Base-by-base conservation (phyloP, 768 basidiomycete genomes). In the Mycena galopus region DNA sequence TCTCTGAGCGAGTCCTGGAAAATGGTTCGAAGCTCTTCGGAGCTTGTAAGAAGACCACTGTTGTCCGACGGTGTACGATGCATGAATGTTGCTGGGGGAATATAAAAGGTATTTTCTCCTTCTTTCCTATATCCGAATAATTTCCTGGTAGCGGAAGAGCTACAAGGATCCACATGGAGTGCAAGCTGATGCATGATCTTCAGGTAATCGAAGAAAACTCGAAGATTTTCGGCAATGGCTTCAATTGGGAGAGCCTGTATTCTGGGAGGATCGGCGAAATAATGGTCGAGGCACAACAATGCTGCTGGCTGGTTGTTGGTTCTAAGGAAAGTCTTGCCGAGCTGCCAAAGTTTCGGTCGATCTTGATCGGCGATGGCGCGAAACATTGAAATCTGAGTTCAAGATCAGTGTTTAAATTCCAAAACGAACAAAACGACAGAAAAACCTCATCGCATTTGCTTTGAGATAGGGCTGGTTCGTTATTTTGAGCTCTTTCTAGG, bases 211-310 rank as follows among this genome's bases (percentile, higher is more conserved):
- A 78, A 72, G 75, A 88, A 89, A 4, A 76, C 65, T 8, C 73
- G 33, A 3, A 89, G 78, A 23, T 77, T 75, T 1, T 70, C 30
- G 6, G 78, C 75, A 11, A 86, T 69, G 12, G 79, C 78, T 7
- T 66, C 33, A 1, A 80, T 74, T 0, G 68, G 75, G n/a, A 78
- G 67, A 5, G 76, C 71, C 10, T 73, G 70, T 14, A 85, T 76
- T 3, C 44, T 64, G 11, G 82, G 80, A 12, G 78, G 74, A 7
- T 65, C 59, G 5, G 70, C 33, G 73, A 87, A 88, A 58, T 79
- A 74, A 65, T 85, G 82, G 71, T 89, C 85, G 16, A 88, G 74
- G 58, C 87, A 87, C 12, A 88, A 77, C 0, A 88, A 70, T 4
- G 85, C 83, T 0, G 85, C 81, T 8, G 82, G 69, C 1, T 37